Base-by-base conservation (phyloP, 805 yeast genomes). In the Lipomyces chichibuensis region DNA sequence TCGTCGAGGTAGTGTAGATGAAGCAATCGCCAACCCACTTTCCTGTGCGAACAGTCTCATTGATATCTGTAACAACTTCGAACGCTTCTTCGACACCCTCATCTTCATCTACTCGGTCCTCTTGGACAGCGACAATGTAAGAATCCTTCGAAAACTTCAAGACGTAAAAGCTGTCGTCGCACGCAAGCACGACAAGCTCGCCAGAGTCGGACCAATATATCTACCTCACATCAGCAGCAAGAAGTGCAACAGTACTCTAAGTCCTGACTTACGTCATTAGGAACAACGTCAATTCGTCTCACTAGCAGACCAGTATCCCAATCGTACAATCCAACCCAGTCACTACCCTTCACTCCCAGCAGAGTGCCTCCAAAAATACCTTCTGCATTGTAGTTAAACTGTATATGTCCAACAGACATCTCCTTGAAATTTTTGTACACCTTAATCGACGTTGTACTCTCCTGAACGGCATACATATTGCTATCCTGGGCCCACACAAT, bases 21-120 rank as follows among this genome's bases (percentile, higher is more conserved):
- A 94, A 93, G 57, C 95, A 98, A 81, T 95, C 98, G 72, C 98
- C 99, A 74, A 93, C 92, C 92, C 98, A 95, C 78, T 88, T 89
- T 75, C 98, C 98, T 35, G 96, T 88, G 67, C 90, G 86, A 51
- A 94, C 85, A 23, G 87, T 80, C 77, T 95, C 99, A 65, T 85
- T 84, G 67, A 92, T 84, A 69, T 96, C 97, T 74, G 88, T 86
- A 65, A 91, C 81, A 29, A 93, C 93, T 64, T 91, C 96, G 77
- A 95, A 92, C 17, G 94, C 85, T 51, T 85, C 89, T 75, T 90
- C 97, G 49, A 90, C 90, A 72, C 97, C 98, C 77, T 92, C 97
- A 75, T 91, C 96, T 4, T 86, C 85, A 75, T 87, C 90, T 64
- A 85, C 79, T 9, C 82, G 78, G 64, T 86, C 91, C 58, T 81